phyloP scores from a whole-genome alignment of 495 filamentous ascomycete species.

The Hypoxylon trugodes region DNA sequence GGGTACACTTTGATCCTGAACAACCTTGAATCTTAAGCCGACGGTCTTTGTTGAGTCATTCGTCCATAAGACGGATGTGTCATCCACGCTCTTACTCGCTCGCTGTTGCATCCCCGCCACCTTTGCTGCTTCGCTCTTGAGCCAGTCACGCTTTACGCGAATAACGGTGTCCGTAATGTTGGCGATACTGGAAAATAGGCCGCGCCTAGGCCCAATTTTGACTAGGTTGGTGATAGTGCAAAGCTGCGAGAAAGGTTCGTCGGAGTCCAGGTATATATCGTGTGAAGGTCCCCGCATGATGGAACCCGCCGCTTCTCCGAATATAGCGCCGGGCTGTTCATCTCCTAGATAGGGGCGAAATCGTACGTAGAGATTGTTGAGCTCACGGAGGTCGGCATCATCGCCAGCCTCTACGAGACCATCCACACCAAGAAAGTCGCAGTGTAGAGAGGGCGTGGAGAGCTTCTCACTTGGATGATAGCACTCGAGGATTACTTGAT shows the following conservation, averaged over 20 bases:
- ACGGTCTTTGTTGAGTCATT: slow-evolving; percentile 60
- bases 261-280: slow-evolving; percentile 69
- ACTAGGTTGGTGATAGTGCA: slow-evolving; percentile 74
- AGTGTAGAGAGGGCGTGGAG: slow-evolving; percentile 72
- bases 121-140: slow-evolving; percentile 53
- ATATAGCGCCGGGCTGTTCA: slow-evolving; percentile 45
- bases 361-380: slow-evolving; percentile 55
- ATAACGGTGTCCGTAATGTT: slow-evolving; percentile 70
- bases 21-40: slow-evolving; percentile 66
- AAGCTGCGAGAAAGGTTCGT: slow-evolving; percentile 77
- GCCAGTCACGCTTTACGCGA: slow-evolving; percentile 74
- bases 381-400: slow-evolving; percentile 43
- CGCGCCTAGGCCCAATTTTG: slow-evolving; percentile 66
- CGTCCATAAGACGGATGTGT: slow-evolving; percentile 65
- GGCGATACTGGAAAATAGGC: slow-evolving; percentile 66
- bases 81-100: slow-evolving; percentile 22
- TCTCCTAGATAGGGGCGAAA: slow-evolving; percentile 67
- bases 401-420: slow-evolving; percentile 57
- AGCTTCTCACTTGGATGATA: slow-evolving; percentile 76
- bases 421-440: slow-evolving; percentile 69
- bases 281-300: slow-evolving; percentile 57
- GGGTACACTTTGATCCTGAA: slow-evolving; percentile 29
- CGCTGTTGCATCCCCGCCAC: slow-evolving; percentile 28
- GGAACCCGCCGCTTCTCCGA: slow-evolving; percentile 20
- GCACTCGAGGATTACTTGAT: slow-evolving; percentile 77